A percentile compares a stretch with the other conserved stretches of the same genome.
phyloP scores from a whole-genome alignment of 176 grass and related monocot genomes.

The Hordeum vulgare region MorexV3_pseudomolecules_assembly NC_058520.1:372186358-372186857 shows the following conservation, averaged over 20 bases:
- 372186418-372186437: too few relatives aligned
- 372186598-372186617: conserved; percentile 42
- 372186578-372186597: conserved; percentile 9
- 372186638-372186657: background rate
- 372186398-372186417: too few relatives aligned
- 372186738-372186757: conserved; percentile 34
- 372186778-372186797: conserved; percentile 7
- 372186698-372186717: conserved; percentile 20
- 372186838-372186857: background rate
- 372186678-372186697: conserved; percentile 26
- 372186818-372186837: conserved; percentile 22
- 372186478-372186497: too few relatives aligned
- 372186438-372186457: too few relatives aligned
- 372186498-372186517: background rate
- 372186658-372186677: conserved; percentile 13
- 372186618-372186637: conserved; percentile 32
- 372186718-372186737: conserved; percentile 49
- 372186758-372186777: conserved; percentile 36
- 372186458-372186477: too few relatives aligned
- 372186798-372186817: background rate
- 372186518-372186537: background rate
- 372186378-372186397: too few relatives aligned
- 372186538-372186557: conserved; percentile 26
- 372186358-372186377: too few relatives aligned
- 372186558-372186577: background rate